phyloP scores from a whole-genome alignment of 176 grass and related monocot genomes.

The Thalia dealbata region DNA sequence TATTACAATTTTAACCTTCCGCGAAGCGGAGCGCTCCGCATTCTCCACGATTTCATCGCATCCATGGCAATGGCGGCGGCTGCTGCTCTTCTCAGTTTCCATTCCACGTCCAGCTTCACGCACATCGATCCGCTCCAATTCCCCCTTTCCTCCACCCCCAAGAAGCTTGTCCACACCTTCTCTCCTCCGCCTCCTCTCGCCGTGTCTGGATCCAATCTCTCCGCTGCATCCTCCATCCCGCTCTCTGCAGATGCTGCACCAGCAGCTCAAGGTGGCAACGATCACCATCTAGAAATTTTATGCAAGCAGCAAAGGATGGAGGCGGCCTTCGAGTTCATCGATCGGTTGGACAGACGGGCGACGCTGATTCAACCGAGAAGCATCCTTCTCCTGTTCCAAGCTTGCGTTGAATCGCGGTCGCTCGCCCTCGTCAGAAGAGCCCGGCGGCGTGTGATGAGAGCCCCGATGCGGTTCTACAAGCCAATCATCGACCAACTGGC shows the following conservation, averaged over 20 bases:
- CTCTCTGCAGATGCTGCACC: neutral
- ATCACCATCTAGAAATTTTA: slow-evolving; percentile 15
- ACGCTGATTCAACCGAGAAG: slow-evolving; percentile 6
- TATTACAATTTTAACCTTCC: no score
- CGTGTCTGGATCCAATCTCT: neutral
- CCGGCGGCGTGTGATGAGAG: slow-evolving; percentile 30
- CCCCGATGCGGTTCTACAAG: neutral
- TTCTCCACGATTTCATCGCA: neutral
- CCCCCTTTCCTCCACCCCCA: neutral
- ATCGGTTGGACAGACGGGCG: slow-evolving; percentile 29
- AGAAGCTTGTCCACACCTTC: neutral
- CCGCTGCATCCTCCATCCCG: neutral
- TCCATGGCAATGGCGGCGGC: neutral
- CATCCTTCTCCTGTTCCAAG: slow-evolving; percentile 29
- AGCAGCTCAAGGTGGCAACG: neutral
- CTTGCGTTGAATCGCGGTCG: slow-evolving; percentile 34
- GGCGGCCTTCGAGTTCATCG: slow-evolving; percentile 34
- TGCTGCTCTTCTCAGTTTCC: neutral
- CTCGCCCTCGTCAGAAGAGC: slow-evolving; percentile 33
- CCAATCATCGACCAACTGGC: slow-evolving; percentile 33
- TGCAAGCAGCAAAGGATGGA: slow-evolving; percentile 22
- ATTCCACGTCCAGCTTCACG: neutral
- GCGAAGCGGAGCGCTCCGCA: no score
- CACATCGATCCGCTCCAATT: neutral
- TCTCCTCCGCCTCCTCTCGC: neutral